Evolutionary conservation across 148 eudicot genomes (phyloP).

Genomic region (Nyssa sinensis): DNA sequence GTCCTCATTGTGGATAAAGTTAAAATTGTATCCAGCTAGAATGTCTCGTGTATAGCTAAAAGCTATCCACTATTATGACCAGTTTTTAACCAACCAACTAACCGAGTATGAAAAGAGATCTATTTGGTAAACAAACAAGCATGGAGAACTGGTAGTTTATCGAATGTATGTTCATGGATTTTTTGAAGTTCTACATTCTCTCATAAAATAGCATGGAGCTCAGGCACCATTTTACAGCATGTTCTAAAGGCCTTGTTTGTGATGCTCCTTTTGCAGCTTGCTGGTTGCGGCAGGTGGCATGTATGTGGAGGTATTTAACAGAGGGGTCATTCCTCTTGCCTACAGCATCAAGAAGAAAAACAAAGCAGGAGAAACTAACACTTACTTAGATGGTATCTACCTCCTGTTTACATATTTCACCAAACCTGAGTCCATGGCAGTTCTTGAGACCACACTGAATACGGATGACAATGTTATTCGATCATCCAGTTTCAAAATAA

Average conservation of each 20-base stretch:
- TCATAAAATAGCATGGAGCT: neutral
- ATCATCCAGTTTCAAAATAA: conserved; percentile 64
- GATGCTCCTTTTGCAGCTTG: conserved; percentile 41
- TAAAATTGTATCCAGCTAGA: too few relatives aligned
- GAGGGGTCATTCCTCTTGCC: conserved; percentile 87
- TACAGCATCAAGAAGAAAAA: conserved; percentile 84
- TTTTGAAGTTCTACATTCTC: neutral
- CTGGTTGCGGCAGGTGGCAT: conserved; percentile 80
- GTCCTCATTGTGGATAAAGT: too few relatives aligned
- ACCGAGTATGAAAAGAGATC: neutral
- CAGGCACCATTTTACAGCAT: neutral
- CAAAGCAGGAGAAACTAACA: conserved; percentile 87
- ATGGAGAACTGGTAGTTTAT: neutral
- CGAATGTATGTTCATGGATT: neutral
- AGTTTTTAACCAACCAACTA: too few relatives aligned
- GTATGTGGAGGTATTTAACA: conserved; percentile 82
- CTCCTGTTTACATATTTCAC: conserved; percentile 93
- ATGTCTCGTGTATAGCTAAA: too few relatives aligned
- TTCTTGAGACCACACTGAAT: conserved; percentile 44
- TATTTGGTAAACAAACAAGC: neutral
- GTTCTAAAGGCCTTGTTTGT: neutral
- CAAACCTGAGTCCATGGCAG: conserved; percentile 73
- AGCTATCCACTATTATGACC: too few relatives aligned
- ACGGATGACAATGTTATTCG: conserved; percentile 73
- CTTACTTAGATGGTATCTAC: conserved; percentile 84